These are phyloP conservation scores for Tetrastigma voinierianum DNA, from an alignment of 164 flowering plant genomes.

Conservation along the genomic window DNA sequence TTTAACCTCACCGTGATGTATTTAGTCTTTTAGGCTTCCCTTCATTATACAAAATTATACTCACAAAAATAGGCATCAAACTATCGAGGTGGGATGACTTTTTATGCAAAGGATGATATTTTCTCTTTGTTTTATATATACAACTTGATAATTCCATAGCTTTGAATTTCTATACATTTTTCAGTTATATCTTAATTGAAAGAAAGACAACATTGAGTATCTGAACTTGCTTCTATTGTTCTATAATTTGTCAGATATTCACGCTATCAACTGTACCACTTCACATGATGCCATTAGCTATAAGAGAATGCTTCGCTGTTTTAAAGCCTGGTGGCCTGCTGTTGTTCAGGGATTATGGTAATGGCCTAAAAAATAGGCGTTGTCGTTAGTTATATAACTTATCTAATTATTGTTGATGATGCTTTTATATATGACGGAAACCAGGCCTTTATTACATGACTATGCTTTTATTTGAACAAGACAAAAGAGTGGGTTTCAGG, in stretches of 20 bases:
- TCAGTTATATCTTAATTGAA: no score
- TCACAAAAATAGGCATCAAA: no score
- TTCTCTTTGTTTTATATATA: not conserved
- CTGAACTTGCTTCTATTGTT: constrained; percentile 3
- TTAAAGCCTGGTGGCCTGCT: constrained; percentile 84
- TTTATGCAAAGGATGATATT: not conserved
- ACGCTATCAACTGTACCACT: constrained; percentile 76
- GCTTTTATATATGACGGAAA: constrained; percentile 7
- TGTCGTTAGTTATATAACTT: not conserved
- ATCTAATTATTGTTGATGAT: not conserved
- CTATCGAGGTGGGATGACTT: no score
- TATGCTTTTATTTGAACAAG: constrained; percentile 85
- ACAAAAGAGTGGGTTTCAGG: constrained; percentile 67
- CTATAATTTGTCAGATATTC: constrained; percentile 58
- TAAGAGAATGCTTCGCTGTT: constrained; percentile 59
- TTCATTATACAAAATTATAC: no score
- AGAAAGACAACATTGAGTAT: not conserved
- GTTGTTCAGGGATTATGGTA: constrained; percentile 94
- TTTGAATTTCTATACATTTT: no score
- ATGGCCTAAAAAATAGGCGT: constrained; percentile 5
- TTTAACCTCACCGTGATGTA: no score
- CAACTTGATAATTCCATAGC: no score
- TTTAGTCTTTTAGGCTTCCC: no score
- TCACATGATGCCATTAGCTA: constrained; percentile 53
- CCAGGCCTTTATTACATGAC: constrained; percentile 96